Percentiles rank a stretch among this genome's conserved stretches.
phyloP scores from a whole-genome alignment of 306 rosid species.

The Sicyos edulis region DNA sequence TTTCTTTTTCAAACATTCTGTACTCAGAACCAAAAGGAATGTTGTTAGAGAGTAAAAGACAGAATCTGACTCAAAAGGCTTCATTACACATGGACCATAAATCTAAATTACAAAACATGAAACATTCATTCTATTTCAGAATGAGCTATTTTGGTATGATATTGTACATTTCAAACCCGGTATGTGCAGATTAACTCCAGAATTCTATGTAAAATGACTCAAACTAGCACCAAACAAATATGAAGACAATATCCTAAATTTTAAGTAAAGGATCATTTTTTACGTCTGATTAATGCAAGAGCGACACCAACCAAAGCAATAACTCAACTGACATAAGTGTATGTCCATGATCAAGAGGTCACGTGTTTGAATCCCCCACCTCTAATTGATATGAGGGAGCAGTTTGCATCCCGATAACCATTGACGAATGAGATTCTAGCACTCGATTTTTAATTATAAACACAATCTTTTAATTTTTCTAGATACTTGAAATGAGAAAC shows the following conservation, averaged over 20 bases:
- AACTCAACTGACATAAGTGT: no score
- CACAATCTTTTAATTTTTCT: background rate
- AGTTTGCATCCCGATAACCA: background rate
- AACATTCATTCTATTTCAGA: conserved; percentile 24
- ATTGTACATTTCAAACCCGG: background rate
- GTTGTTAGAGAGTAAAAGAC: conserved; percentile 41
- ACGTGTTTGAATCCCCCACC: no score
- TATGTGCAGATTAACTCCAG: background rate
- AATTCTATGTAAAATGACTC: background rate
- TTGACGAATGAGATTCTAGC: background rate
- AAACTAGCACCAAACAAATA: background rate
- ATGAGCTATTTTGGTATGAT: background rate
- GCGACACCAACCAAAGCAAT: no score
- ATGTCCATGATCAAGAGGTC: no score
- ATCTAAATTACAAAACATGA: conserved; percentile 5
- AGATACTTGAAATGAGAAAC: background rate
- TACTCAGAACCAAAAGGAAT: conserved; percentile 28
- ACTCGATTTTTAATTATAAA: background rate
- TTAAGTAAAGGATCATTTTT: background rate
- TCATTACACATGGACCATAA: background rate
- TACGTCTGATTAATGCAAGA: background rate
- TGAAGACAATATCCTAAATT: background rate
- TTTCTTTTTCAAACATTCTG: conserved; percentile 13
- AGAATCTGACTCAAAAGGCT: conserved; percentile 57
- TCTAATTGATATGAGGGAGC: no score